Conservation (phyloP, 2,329 filamentous ascomycete species). For the Zelopaecilomyces penicillatus region DNA sequence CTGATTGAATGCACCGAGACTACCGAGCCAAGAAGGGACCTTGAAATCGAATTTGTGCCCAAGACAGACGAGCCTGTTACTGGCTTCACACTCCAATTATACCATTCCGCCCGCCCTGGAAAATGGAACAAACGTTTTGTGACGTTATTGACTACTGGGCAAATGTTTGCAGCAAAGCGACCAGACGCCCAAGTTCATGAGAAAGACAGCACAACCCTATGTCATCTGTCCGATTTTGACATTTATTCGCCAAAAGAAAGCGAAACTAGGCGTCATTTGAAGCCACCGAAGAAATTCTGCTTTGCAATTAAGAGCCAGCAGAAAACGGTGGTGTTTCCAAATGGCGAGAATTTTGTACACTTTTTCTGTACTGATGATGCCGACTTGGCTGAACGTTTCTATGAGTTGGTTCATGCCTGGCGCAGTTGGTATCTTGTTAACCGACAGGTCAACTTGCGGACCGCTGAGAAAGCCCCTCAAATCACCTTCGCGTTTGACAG, state of each 20-base stretch:
- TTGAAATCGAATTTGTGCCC: constrained; percentile 59
- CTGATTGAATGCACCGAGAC: constrained; percentile 54
- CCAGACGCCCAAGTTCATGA: constrained; percentile 46
- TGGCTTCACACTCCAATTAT: constrained; percentile 62
- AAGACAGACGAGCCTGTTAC: constrained; percentile 48
- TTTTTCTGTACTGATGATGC: constrained; percentile 80
- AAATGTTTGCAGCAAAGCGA: constrained; percentile 65
- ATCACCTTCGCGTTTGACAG: constrained; percentile 7
- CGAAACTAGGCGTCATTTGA: constrained; percentile 61
- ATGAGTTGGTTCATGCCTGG: constrained; percentile 67
- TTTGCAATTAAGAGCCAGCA: constrained; percentile 90
- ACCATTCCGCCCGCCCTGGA: constrained; percentile 71
- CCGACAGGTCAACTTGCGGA: constrained; percentile 47
- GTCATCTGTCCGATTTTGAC: constrained; percentile 86
- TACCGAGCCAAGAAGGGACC: constrained; percentile 46
- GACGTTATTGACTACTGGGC: constrained; percentile 65
- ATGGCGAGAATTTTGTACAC: constrained; percentile 80
- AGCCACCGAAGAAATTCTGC: constrained; percentile 76
- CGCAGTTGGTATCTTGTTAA: constrained; percentile 86
- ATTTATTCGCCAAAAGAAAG: constrained; percentile 70
- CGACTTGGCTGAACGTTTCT: constrained; percentile 58
- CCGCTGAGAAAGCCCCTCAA: constrained; percentile 17
- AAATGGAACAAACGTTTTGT: constrained; percentile 86
- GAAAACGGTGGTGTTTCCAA: constrained; percentile 74
- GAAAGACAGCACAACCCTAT: constrained; percentile 63